phyloP scores from a whole-genome alignment of 164 flowering plant species.

The Piper longum region DNA sequence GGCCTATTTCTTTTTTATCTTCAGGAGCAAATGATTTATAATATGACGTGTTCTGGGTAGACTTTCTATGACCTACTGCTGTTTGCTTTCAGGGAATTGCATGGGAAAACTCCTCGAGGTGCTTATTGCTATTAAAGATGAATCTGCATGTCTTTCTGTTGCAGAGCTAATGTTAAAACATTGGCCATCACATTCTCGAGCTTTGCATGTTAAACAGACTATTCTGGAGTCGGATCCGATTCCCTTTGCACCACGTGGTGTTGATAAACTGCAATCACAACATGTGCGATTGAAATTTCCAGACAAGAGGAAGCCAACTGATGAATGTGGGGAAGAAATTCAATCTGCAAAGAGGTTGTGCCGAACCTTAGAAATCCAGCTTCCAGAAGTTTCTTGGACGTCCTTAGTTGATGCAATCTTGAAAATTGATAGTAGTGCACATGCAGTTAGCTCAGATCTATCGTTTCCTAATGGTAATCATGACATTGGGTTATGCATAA shows the following conservation, averaged over 20 bases:
- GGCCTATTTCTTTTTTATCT: not conserved
- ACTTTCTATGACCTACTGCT: not conserved
- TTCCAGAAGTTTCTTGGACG: slow-evolving; percentile 63
- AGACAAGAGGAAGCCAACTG: slow-evolving; percentile 57
- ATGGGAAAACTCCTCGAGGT: slow-evolving; percentile 98
- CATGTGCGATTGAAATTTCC: slow-evolving; percentile 70
- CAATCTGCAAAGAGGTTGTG: slow-evolving; percentile 33
- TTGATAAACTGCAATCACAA: slow-evolving; percentile 82
- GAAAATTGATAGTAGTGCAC: too few species aligned
- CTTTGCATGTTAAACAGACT: slow-evolving; percentile 73
- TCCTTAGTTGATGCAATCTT: slow-evolving; percentile 46
- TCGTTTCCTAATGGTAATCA: slow-evolving; percentile 6
- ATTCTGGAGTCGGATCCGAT: slow-evolving; percentile 67
- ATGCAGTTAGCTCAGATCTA: too few species aligned
- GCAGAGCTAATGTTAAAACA: slow-evolving; percentile 74
- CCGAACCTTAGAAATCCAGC: slow-evolving; percentile 36
- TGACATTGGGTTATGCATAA: slow-evolving; percentile 41
- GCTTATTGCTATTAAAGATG: slow-evolving; percentile 94
- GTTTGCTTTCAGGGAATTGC: slow-evolving; percentile 71
- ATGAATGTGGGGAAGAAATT: slow-evolving; percentile 20
- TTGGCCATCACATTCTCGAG: slow-evolving; percentile 97
- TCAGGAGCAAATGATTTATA: not conserved
- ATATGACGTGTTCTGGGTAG: not conserved
- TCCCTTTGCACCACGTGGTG: slow-evolving; percentile 86
- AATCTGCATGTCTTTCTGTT: slow-evolving; percentile 85